Base-by-base conservation (phyloP, 2,329 filamentous ascomycete genomes). In the Verticillium longisporum region DNA sequence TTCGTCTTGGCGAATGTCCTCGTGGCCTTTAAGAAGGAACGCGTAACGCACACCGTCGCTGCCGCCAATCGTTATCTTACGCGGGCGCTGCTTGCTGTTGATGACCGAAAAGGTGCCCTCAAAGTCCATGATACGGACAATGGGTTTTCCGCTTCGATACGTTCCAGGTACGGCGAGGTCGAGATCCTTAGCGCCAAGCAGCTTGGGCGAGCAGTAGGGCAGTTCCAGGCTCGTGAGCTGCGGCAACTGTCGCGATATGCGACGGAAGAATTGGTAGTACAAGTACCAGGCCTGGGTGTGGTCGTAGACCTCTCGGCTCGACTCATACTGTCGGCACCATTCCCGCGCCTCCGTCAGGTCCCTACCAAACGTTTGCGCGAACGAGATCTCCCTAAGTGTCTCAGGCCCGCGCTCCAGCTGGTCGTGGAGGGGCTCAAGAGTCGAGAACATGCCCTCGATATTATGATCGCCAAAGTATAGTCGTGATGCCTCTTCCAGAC, bases 251-350 rank as follows among this genome's bases (percentile, higher is more conserved):
- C 94, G 86, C 56, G 90, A 90, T 71, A 99, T 98, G 72, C 96
- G 91, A 63, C 93, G 88, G 86, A 99, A 99, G 1, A 98, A 95
- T 66, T 96, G 92, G 75, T 99, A 99, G 76, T 99, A 99, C 14
- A 99, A 84, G 75, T 99, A 96, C 95, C 95, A 99, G 6, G 95
- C 95, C 75, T 97, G 92, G 71, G 98, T 99, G 55, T 99, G 85
- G 72, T 99, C 96, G 56, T 91, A 94, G 63, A 95, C 87, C 70
- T 99, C 95, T 58, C 88, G 84, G n/a, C 91, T 95, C 50, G 87
- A 86, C 69, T 91, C 89, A 76, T 96, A 99, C 59, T 96, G 91
- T 64, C 91, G 88, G 73, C 95, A 99, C 89, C 95, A 99, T 67
- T 98, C 93, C 63, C 92, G 89, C 9, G 95, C 96, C 75, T 99